Base-by-base conservation (phyloP, 345 rosid species). In the Aegle marmelos region DNA sequence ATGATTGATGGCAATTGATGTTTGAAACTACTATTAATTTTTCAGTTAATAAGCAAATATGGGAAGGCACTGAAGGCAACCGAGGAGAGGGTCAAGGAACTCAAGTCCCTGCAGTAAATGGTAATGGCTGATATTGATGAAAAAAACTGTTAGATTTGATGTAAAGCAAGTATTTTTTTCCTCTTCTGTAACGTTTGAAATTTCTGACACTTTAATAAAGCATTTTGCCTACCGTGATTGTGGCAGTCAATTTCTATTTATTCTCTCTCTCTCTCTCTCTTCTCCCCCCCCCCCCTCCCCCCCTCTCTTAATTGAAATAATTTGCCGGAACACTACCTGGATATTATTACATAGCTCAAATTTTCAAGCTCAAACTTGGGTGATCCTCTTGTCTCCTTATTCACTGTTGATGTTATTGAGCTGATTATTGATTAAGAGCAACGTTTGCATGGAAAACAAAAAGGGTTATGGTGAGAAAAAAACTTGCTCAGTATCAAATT, bases 21-120 rank as follows among this genome's bases (percentile, higher is more conserved):
- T 39, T 39, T 31, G 31, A 11, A 56, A 66, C 19, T 30, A 75
- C 72, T 5, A 3, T 63, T 62, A 39, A 8, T 65, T 48, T 64
- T 77, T 45, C 92, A 96, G 99, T 78, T 94, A 34, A 91, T 96
- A 73, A 74, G 75, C 82, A 91, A 59, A 54, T 91, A 92, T 4
- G 97, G 93, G 80, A 85, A 87, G 64, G 98, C 98, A 24, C 87
- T 92, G 78, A 91, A 84, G 79, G 97, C 83, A 0, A 96, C 99
- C 0, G 97, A 96, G 78, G 91, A 94, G 88, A 88, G 90, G 86
- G 91, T 96, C 58, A 81, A 90, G 82, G 97, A 96, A 72, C 94
- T 96, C 79, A 92, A 96, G 77, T 76, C 93, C 72, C 89, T 89
- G 81, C 87, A 84, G 50, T 71, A 66, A 72, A 45, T 74, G 63